phyloP scores from a whole-genome alignment of 306 rosid genomes.

The Pachyrhizus erosus region DNA sequence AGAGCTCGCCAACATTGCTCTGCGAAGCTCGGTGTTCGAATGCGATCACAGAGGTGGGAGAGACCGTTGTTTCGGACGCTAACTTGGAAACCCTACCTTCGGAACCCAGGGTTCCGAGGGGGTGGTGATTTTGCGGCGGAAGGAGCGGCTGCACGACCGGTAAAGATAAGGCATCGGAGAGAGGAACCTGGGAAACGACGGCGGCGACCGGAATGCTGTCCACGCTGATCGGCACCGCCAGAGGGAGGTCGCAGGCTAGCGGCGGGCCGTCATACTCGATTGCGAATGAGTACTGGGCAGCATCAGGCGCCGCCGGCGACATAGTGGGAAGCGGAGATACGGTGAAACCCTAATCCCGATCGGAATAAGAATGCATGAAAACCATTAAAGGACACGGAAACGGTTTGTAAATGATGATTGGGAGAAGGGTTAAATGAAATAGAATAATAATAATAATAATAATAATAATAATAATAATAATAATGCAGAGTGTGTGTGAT shows the following conservation, averaged over 20 bases:
- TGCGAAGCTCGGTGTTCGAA: slow-evolving; percentile 71
- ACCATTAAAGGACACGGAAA: slow-evolving; percentile 46
- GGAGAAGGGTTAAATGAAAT: background rate
- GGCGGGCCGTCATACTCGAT: slow-evolving; percentile 95
- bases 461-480: no score
- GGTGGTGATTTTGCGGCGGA: slow-evolving; percentile 47
- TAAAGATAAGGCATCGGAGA: slow-evolving; percentile 62
- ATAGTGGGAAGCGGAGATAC: slow-evolving; percentile 34
- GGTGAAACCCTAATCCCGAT: slow-evolving; percentile 49
- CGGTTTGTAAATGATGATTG: background rate
- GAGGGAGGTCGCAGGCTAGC: slow-evolving; percentile 72
- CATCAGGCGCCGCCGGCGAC: slow-evolving; percentile 63
- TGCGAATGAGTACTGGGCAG: slow-evolving; percentile 77
- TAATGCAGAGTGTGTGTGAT: background rate
- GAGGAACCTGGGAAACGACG: slow-evolving; percentile 74
- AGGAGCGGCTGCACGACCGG: slow-evolving; percentile 94
- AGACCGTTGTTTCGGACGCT: slow-evolving; percentile 63
- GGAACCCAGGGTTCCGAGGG: slow-evolving; percentile 51
- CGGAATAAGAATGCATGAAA: slow-evolving; percentile 30
- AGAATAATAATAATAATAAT: no score
- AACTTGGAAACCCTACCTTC: slow-evolving; percentile 64
- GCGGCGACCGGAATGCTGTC: slow-evolving; percentile 92
- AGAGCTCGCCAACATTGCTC: slow-evolving; percentile 59
- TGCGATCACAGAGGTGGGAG: slow-evolving; percentile 83
- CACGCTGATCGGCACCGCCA: slow-evolving; percentile 84